These are phyloP conservation scores for Lasiosphaeria ovina DNA, from an alignment of 495 filamentous ascomycete genomes.

Conservation along the genomic window DNA sequence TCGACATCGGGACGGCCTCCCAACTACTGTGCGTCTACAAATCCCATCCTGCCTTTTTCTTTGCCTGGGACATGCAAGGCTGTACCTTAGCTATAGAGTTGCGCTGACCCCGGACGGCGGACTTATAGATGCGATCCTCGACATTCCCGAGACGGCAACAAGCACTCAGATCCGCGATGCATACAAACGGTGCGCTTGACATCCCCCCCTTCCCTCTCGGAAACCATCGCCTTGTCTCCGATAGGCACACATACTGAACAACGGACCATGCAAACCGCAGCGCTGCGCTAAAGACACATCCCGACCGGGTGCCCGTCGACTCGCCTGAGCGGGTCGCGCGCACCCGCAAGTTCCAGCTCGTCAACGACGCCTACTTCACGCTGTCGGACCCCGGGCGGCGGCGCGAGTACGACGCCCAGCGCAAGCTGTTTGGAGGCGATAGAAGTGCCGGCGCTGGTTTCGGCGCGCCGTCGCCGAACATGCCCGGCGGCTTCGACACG, in stretches of 20 bases:
- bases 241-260: conserved; percentile 5
- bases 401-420: conserved; percentile 82
- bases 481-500: conserved; percentile 40
- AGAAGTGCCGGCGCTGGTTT: conserved; percentile 19
- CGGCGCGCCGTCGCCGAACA: conserved; percentile 31
- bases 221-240: not conserved
- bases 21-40: conserved; percentile 11
- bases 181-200: conserved; percentile 73
- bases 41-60: not conserved
- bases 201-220: not conserved
- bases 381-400: conserved; percentile 77
- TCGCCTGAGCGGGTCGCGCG: conserved; percentile 79
- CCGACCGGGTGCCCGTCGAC: conserved; percentile 82
- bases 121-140: conserved; percentile 62
- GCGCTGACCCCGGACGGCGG: too few relatives aligned
- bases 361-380: conserved; percentile 98
- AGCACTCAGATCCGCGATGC: conserved; percentile 87
- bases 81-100: too few relatives aligned
- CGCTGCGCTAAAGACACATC: conserved; percentile 90
- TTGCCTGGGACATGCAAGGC: too few relatives aligned
- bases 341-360: conserved; percentile 88
- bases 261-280: conserved; percentile 41
- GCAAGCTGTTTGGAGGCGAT: conserved; percentile 39
- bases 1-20: not conserved
- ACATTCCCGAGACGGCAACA: conserved; percentile 68